These are phyloP conservation scores for Orychophragmus violaceus DNA, from an alignment of 345 rosid species.

Conservation along the genomic window DNA sequence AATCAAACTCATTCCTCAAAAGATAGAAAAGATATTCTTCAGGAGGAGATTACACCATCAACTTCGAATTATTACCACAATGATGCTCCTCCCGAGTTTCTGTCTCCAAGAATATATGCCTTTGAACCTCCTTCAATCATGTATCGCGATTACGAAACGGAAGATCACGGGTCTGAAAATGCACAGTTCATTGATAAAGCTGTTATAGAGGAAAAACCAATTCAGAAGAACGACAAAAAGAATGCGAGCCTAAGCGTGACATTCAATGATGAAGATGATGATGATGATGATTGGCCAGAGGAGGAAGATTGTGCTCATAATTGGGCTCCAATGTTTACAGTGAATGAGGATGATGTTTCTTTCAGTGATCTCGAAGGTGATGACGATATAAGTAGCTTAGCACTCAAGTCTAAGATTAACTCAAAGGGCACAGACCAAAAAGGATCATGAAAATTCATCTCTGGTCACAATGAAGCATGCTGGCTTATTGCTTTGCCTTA, in stretches of 20 bases:
- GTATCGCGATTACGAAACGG: conserved; percentile 40
- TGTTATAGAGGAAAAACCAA: conserved; percentile 56
- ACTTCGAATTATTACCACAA: conserved; percentile 27
- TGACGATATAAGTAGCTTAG: conserved; percentile 43
- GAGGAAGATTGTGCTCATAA: conserved; percentile 55
- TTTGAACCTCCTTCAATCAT: conserved; percentile 34
- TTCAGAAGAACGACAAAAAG: conserved; percentile 28
- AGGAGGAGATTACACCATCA: conserved; percentile 40
- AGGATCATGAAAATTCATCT: conserved; percentile 5
- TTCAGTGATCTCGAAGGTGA: conserved; percentile 98
- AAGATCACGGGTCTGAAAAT: conserved; percentile 46
- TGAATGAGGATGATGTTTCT: conserved; percentile 87
- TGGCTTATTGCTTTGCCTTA: conserved; percentile 10
- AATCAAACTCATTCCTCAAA: conserved; percentile 24
- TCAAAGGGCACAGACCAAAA: conserved; percentile 1
- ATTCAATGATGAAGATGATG: conserved; percentile 35
- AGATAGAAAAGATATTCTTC: conserved; percentile 18
- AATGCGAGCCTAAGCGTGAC: conserved; percentile 31
- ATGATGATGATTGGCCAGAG: conserved; percentile 90
- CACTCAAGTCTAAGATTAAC: conserved; percentile 27
- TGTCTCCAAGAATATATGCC: conserved; percentile 36
- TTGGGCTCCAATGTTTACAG: conserved; percentile 44
- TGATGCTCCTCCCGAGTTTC: conserved; percentile 38
- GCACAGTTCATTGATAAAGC: conserved; percentile 59
- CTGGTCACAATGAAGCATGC: background rate